phyloP scores from a whole-genome alignment of 2,329 filamentous ascomycete genomes.

The Fusarium sp. region DNA sequence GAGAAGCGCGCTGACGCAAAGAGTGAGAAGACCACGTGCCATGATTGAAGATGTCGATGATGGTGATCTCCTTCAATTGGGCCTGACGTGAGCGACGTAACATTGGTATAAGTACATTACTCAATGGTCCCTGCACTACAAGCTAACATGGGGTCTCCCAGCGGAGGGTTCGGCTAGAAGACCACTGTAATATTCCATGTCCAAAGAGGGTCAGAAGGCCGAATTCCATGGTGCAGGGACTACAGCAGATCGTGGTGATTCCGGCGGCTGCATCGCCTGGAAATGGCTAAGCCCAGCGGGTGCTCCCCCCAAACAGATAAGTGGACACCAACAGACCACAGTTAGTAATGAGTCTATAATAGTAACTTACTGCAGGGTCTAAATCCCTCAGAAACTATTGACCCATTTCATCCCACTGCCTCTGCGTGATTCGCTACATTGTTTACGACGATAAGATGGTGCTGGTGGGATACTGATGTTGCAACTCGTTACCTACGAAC shows the following conservation, averaged over 20 bases:
- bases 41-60: conserved; percentile 8
- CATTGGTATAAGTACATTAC: background rate
- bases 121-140: background rate
- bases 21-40: conserved; percentile 26
- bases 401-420: background rate
- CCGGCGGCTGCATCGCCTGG: conserved; percentile 9
- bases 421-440: background rate
- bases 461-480: background rate
- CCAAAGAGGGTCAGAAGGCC: background rate
- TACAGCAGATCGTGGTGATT: background rate
- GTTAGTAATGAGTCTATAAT: background rate
- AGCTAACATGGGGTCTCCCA: background rate
- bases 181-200: background rate
- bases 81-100: background rate
- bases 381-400: background rate
- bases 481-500: background rate
- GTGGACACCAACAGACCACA: background rate
- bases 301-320: background rate
- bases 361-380: background rate
- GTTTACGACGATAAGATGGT: background rate
- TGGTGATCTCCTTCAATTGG: background rate
- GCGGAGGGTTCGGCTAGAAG: background rate
- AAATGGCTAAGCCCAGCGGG: background rate
- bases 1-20: conserved; percentile 23
- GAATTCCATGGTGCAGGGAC: background rate